Conservation (phyloP, 257 asterid species). For the Dorcoceras hygrometricum region DNA sequence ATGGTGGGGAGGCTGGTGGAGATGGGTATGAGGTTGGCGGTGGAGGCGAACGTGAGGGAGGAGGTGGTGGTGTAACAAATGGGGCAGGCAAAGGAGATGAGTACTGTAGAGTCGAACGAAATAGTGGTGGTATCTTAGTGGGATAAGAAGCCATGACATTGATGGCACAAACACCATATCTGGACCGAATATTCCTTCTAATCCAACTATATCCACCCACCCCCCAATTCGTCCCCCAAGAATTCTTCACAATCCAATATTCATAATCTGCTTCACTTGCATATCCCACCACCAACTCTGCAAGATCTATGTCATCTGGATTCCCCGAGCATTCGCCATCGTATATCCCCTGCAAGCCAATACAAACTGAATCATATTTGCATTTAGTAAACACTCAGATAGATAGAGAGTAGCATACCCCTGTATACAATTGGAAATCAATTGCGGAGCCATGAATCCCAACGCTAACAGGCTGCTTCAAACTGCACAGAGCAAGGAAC, state of each 20-base stretch:
- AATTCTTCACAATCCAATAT: slow-evolving; percentile 40
- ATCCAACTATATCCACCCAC: slow-evolving; percentile 26
- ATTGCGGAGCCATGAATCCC: slow-evolving; percentile 30
- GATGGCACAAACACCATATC: slow-evolving; percentile 30
- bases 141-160: slow-evolving; percentile 26
- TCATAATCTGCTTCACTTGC: slow-evolving; percentile 28
- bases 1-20: too few species aligned
- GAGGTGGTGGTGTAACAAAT: too few species aligned
- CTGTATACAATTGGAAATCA: slow-evolving; percentile 37
- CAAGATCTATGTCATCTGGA: slow-evolving; percentile 29
- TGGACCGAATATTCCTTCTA: neutral
- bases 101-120: too few species aligned
- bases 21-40: too few species aligned
- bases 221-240: slow-evolving; percentile 40
- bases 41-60: too few species aligned
- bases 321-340: slow-evolving; percentile 32
- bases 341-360: slow-evolving; percentile 29
- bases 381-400: neutral
- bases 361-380: neutral
- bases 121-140: neutral
- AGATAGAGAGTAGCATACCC: slow-evolving; percentile 19
- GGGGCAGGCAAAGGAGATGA: too few species aligned
- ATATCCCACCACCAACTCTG: slow-evolving; percentile 34
- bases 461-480: slow-evolving; percentile 34
- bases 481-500: slow-evolving; percentile 35